These are phyloP conservation scores for Cupressus sempervirens DNA, from an alignment of 75 land plant genomes.

Conservation along the genomic window DNA sequence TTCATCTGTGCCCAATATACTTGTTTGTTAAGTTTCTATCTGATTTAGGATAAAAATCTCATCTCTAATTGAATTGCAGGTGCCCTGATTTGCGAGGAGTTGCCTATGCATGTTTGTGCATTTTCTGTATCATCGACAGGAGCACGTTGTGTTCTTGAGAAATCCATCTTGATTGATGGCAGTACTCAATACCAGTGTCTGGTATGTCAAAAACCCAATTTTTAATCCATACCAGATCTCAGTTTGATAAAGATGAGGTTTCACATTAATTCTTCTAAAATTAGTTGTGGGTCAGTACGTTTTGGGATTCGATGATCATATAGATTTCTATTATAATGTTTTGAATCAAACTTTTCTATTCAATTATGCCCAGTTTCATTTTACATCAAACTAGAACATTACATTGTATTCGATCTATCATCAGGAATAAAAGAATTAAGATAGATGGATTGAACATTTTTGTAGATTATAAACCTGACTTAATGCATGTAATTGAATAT, in stretches of 20 bases:
- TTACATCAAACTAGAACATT: too few relatives aligned
- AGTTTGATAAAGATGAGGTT: too few relatives aligned
- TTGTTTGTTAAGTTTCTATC: background rate
- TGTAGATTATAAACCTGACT: background rate
- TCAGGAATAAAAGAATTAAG: too few relatives aligned
- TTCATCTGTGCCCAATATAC: background rate
- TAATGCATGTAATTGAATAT: background rate
- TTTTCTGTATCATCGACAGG: conserved; percentile 58
- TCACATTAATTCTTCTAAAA: too few relatives aligned
- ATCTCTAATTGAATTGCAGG: background rate
- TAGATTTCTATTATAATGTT: too few relatives aligned
- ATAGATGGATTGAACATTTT: background rate
- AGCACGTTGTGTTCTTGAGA: conserved; percentile 58
- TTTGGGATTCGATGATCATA: too few relatives aligned
- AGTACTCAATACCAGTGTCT: conserved; percentile 33
- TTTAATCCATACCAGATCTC: background rate
- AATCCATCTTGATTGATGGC: conserved; percentile 14
- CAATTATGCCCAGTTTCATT: too few relatives aligned
- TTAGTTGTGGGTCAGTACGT: too few relatives aligned
- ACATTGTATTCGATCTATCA: too few relatives aligned
- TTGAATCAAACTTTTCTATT: too few relatives aligned
- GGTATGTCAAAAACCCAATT: background rate
- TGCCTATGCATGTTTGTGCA: conserved; percentile 43
- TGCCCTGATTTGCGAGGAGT: conserved; percentile 28
- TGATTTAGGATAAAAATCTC: background rate